Percentiles rank a stretch among this genome's conserved stretches.
phyloP scores from a whole-genome alignment of 108 stramenopile species.

The Cyclotella atomus region DNA sequence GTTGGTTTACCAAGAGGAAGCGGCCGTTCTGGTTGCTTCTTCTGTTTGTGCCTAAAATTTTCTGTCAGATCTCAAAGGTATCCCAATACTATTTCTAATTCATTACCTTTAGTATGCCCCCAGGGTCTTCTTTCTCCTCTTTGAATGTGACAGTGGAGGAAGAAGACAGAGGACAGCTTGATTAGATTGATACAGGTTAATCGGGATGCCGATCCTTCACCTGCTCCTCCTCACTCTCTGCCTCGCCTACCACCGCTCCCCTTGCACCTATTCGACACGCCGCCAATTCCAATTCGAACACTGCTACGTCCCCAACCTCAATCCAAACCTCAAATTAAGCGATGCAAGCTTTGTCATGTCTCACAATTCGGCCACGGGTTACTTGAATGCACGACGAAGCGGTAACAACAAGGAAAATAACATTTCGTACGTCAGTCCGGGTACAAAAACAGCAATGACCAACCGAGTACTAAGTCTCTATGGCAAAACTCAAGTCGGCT shows the following conservation, averaged over 20 bases:
- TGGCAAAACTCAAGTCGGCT: constrained; percentile 70
- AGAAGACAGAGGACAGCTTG: too few species aligned
- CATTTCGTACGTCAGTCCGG: not conserved
- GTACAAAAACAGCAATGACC: constrained; percentile 5
- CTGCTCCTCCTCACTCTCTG: not conserved
- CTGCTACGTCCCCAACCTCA: constrained; percentile 63
- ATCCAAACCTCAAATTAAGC: constrained; percentile 41
- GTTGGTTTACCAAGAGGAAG: too few species aligned
- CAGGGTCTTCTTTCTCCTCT: too few species aligned
- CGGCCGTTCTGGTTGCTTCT: too few species aligned
- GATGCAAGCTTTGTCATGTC: constrained; percentile 68
- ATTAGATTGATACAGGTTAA: too few species aligned
- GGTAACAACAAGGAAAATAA: constrained; percentile 4
- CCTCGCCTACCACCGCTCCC: constrained; percentile 32
- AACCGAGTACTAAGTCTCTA: constrained; percentile 51
- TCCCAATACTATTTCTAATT: too few species aligned
- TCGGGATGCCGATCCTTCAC: too few species aligned
- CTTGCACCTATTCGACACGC: constrained; percentile 23
- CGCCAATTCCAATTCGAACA: constrained; percentile 57
- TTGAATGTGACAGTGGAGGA: too few species aligned
- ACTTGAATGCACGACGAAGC: constrained; percentile 31
- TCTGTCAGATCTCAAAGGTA: too few species aligned
- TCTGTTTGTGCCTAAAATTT: too few species aligned
- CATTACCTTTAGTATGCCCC: too few species aligned
- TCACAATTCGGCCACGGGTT: constrained; percentile 84